A percentile compares a stretch with the other conserved stretches of the same genome.
Conservation (phyloP, 75 land plant genomes). For the Larix kaempferi region DNA sequence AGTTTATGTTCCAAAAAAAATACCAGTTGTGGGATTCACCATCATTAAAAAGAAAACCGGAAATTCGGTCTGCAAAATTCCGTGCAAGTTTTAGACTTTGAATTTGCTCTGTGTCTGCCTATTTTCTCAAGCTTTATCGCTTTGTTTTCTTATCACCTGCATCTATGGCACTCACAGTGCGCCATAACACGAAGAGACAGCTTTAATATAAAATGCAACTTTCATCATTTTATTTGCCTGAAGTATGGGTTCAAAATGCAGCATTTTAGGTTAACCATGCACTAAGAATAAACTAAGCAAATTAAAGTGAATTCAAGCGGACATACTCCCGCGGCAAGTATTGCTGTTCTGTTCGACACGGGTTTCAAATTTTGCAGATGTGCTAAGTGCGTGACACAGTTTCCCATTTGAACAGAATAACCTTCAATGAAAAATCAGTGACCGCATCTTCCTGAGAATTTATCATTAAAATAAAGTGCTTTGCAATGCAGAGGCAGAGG, state of each 20-base stretch:
- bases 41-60: too few species aligned
- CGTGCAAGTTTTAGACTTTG: background rate
- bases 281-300: too few species aligned
- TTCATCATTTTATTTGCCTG: background rate
- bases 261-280: too few species aligned
- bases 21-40: too few species aligned
- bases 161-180: background rate
- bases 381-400: background rate
- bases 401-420: background rate
- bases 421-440: background rate
- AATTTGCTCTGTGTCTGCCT: background rate
- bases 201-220: background rate
- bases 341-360: background rate
- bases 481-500: conserved; percentile 73
- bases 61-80: background rate
- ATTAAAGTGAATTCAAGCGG: too few species aligned
- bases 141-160: background rate
- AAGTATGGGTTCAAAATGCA: too few species aligned
- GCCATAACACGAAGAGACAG: background rate
- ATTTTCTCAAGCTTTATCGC: background rate
- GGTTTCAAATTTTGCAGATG: background rate
- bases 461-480: too few species aligned
- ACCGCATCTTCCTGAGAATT: background rate
- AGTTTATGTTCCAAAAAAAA: too few species aligned
- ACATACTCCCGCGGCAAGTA: background rate